Evolutionary conservation across 345 rosid genomes (phyloP).

Genomic region (Rhodamnia rubescens): DNA sequence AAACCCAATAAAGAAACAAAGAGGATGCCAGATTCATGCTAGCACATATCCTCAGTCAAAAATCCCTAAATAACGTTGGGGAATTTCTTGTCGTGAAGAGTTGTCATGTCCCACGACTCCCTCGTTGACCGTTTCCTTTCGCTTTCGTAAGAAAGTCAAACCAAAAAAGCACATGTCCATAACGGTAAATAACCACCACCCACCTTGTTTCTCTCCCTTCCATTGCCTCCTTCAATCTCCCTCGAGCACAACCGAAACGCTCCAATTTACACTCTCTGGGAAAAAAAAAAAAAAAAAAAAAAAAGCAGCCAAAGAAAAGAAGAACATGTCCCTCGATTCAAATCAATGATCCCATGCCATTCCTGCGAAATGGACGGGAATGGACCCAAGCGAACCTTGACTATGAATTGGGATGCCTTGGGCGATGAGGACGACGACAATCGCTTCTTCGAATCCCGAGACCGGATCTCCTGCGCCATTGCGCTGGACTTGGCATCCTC

Average conservation of each 20-base stretch:
- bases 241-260: background rate
- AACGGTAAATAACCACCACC: background rate
- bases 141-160: background rate
- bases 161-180: background rate
- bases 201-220: constrained; percentile 35
- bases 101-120: background rate
- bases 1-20: background rate
- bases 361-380: constrained; percentile 7
- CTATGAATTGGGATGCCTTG: constrained; percentile 71
- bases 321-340: background rate
- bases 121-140: constrained; percentile 32
- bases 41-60: background rate
- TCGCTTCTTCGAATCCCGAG: constrained; percentile 46
- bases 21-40: background rate
- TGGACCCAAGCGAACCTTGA: constrained; percentile 48
- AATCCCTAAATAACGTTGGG: background rate
- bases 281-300: background rate
- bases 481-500: constrained; percentile 52
- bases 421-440: constrained; percentile 60
- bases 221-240: constrained; percentile 1
- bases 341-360: background rate
- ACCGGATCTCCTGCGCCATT: constrained; percentile 39
- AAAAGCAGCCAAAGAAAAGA: background rate
- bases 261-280: background rate
- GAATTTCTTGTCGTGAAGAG: constrained; percentile 3